Evolutionary conservation across 768 basidiomycete genomes (phyloP), one percentile per base, ranked within the genome.

Genomic region (Xerocomellus amylosporus): DNA sequence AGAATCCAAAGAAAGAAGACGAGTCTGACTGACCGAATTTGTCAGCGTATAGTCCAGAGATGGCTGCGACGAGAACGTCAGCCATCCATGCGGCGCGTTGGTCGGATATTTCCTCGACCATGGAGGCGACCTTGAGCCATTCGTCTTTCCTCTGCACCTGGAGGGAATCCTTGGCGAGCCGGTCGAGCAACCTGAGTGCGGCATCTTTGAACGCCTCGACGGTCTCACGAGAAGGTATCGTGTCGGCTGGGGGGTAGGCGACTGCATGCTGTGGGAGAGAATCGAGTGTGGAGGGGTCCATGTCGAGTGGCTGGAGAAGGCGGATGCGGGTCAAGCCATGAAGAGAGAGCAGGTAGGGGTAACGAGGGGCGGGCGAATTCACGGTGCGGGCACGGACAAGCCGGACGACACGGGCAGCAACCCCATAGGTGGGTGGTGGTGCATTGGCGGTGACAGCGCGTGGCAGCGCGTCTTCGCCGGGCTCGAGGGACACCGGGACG

Each of bases 31-130:
- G 61, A 87, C 90, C 82, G 15, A 91, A 77, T 67, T 85, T 88
- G 67, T 92, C 90, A 4, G 71, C 72, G 58, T 87, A 87, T 49
- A 87, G 87, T 4, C 77, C 79, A 48, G 82, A 80, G 33, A 69
- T 58, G 22, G 71, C 67, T 10, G 85, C 78, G 15, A 90, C 77
- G 33, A 92, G 77, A 13, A 90, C 82, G 62, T 92, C 90, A 0
- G 88, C 87, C 78, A 90, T 84, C 82, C 86, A 88, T 4, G 83
- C 79, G 0, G 85, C 81, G 28, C 83, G 74, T 9, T 80, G 77
- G 59, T 81, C 78, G 0, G 84, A 78, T 15, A 86, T 77, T 36
- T 92, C 87, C 55, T 90, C 88, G 10, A 91, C 74, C 81, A 90
- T 86, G 31, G 73, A 74, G 4, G 85, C 77, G 49, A 90, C 82